Evolutionary conservation across 2,329 filamentous ascomycete genomes (phyloP), one percentile per base, ranked within the genome.

Genomic region (Exophiala sp.): DNA sequence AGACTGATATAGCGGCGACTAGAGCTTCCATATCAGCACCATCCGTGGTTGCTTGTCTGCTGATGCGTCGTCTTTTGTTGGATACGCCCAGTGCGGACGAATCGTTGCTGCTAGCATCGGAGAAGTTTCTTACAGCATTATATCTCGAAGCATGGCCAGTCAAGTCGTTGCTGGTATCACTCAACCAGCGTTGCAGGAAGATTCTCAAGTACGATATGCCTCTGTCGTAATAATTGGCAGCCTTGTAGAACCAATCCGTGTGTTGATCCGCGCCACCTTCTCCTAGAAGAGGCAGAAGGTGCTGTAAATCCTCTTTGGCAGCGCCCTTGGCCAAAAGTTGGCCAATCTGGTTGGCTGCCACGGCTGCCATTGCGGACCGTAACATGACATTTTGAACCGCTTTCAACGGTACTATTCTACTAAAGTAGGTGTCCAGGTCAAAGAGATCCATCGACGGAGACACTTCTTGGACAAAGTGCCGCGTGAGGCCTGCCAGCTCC

Each of bases 1-100:
- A 68, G 11, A 87, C 86, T 0, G 84, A 83, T 2, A 83, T 83
- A 2, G 84, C 83, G 7, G 83, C 82, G 18, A 86, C 73, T 3
- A 86, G 74, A 54, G 87, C 82, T 59, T 86, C 83, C 3, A 77
- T 73, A 58, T 76, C 76, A 45, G 52, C 57, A 16, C 54, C 57
- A 39, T 47, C 44, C 5, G 57, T 53, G 29, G 45, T 38, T 39
- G 57, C 45, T 20, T 50, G 45, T 34, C 43, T 41, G 33, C 48
- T 55, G 56, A 66, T 62, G 16, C 76, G 71, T 32, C 73, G 74
- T 54, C 76, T 70, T 45, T 74, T 74, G 34, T 62, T 48, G 24
- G 54, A 39, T 5, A 21, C 14, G 10, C 40, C 21, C 16, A 33
- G 14, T 16, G 20, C 35, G 21, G 47, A 21, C 10, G 44, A 16